Evolutionary conservation across 176 grass and related monocot genomes (phyloP).

Genomic region (Alloteropsis semialata): DNA sequence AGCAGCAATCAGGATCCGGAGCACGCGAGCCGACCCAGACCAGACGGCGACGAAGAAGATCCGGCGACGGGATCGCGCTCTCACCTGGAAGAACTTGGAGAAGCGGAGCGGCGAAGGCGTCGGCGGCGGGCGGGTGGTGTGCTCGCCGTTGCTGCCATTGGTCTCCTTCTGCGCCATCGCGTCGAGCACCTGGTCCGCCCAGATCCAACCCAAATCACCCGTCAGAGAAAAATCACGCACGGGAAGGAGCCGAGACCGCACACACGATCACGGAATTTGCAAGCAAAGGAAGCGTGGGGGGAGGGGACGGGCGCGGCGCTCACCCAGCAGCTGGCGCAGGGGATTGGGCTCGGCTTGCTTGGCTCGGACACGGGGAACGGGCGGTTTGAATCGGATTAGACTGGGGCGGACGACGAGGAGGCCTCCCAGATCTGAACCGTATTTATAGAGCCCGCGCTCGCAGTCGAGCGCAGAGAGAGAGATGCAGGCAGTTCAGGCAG

Average conservation of each 20-base stretch:
- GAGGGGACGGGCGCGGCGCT: not conserved
- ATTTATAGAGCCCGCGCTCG: slow-evolving; percentile 39
- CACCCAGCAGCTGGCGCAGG: slow-evolving; percentile 14
- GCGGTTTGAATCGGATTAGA: slow-evolving; percentile 55
- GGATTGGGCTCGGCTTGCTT: slow-evolving; percentile 21
- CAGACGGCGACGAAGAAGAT: not conserved
- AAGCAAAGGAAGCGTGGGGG: not conserved
- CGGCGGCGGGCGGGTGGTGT: slow-evolving; percentile 76
- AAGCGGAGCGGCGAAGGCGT: slow-evolving; percentile 91
- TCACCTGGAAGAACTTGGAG: slow-evolving; percentile 98
- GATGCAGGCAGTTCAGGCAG: not conserved
- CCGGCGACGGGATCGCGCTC: slow-evolving; percentile 14
- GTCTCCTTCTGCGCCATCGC: slow-evolving; percentile 76
- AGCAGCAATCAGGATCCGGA: not conserved
- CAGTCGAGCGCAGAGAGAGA: not conserved
- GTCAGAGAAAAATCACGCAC: not conserved
- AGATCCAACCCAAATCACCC: slow-evolving; percentile 47
- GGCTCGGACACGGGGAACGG: slow-evolving; percentile 38
- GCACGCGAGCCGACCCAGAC: not conserved
- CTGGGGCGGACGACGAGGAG: slow-evolving; percentile 38
- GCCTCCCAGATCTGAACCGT: slow-evolving; percentile 41
- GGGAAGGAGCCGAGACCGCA: too few relatives aligned
- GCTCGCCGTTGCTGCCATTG: slow-evolving; percentile 66
- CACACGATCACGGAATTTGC: not conserved
- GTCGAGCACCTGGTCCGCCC: slow-evolving; percentile 35